Evolutionary conservation across 75 land plant species (phyloP).

Genomic region (Cryptomeria japonica): DNA sequence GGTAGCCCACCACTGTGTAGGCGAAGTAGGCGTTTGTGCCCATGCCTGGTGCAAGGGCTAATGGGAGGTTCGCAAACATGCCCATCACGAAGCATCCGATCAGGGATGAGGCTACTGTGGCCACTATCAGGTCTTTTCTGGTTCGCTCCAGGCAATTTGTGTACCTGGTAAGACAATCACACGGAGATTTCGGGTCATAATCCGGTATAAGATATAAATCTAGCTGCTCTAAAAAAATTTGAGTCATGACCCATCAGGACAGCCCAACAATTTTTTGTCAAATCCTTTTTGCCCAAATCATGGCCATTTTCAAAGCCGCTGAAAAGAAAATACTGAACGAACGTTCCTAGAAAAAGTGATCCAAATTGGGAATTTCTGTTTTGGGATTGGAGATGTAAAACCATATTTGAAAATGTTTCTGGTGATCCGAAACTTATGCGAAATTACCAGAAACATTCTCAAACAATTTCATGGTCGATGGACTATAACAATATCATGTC

Average conservation of each 20-base stretch:
- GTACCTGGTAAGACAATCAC: conserved; percentile 20
- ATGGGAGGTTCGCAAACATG: conserved; percentile 69
- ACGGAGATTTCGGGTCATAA: background rate
- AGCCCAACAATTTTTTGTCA: too few species aligned
- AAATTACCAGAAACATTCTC: too few species aligned
- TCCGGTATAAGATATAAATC: too few species aligned
- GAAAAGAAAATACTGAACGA: too few species aligned
- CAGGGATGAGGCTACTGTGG: conserved; percentile 72
- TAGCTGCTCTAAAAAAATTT: too few species aligned
- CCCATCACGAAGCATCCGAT: conserved; percentile 86
- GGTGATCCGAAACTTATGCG: too few species aligned
- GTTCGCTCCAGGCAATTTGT: conserved; percentile 46
- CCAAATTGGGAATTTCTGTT: background rate
- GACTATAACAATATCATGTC: too few species aligned
- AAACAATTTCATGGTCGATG: too few species aligned
- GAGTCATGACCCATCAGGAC: too few species aligned
- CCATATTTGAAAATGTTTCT: too few species aligned
- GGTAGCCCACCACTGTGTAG: conserved; percentile 85
- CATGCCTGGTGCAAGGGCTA: conserved; percentile 88
- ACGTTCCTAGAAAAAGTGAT: background rate
- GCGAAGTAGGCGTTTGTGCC: conserved; percentile 91
- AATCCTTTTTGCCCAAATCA: background rate
- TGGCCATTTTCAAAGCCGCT: background rate
- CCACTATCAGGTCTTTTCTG: conserved; percentile 68
- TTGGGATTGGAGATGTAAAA: background rate